Evolutionary conservation across 805 yeast genomes (phyloP).

Genomic region (Scheffersomyces stipitis): DNA sequence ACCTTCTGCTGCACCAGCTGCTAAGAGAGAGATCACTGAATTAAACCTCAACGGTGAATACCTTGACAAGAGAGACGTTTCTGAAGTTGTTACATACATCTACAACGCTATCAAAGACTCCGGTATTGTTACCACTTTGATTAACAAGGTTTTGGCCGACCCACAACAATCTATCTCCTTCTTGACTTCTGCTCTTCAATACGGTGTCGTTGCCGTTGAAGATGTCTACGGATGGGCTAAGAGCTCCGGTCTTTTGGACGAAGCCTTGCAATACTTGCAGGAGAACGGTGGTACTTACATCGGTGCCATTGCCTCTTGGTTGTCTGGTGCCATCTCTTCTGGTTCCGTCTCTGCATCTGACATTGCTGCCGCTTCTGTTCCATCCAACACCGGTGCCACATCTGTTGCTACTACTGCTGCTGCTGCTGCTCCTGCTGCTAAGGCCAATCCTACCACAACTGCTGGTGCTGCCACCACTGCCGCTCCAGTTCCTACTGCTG

Average conservation of each 20-base stretch:
- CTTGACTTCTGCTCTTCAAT: constrained; percentile 31
- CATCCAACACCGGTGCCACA: constrained; percentile 4
- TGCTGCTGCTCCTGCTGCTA: constrained; percentile 15
- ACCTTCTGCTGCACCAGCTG: constrained; percentile 12
- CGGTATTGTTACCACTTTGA: constrained; percentile 30
- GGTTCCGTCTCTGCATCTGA: constrained; percentile 28
- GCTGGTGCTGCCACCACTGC: constrained; percentile 12
- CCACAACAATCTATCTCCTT: constrained; percentile 33
- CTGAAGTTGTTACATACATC: constrained; percentile 25
- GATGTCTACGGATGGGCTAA: constrained; percentile 40
- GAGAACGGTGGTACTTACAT: constrained; percentile 26
- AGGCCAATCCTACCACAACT: constrained; percentile 9
- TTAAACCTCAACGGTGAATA: constrained; percentile 20
- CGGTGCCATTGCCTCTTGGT: constrained; percentile 23
- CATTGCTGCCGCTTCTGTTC: constrained; percentile 16
- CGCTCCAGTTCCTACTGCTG: constrained; percentile 9
- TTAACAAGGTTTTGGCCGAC: constrained; percentile 36
- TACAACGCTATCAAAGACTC: constrained; percentile 32
- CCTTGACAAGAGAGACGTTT: constrained; percentile 38
- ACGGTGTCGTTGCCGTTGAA: constrained; percentile 32
- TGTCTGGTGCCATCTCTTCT: constrained; percentile 22
- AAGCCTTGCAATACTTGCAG: constrained; percentile 23
- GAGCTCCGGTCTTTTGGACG: constrained; percentile 31
- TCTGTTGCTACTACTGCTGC: constrained; percentile 20
- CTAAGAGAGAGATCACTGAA: constrained; percentile 9